Conservation (phyloP, 768 basidiomycete species). For the Rhodotorula taiwanensis region DNA sequence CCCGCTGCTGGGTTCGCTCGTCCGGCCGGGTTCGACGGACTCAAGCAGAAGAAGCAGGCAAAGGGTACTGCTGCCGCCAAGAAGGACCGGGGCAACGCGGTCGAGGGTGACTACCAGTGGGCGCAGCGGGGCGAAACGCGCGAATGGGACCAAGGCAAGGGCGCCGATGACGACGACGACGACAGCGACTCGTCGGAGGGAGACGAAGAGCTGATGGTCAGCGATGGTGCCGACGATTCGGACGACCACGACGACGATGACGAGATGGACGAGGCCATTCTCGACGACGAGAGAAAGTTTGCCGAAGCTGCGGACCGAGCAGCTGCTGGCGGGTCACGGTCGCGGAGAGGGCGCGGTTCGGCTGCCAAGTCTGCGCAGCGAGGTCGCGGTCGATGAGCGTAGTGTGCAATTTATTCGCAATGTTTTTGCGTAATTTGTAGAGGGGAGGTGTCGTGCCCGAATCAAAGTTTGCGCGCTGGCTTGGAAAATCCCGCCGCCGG, state of each 20-base stretch:
- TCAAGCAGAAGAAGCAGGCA: neutral
- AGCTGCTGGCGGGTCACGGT: neutral
- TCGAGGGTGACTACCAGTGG: constrained; percentile 11
- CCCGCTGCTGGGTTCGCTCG: constrained; percentile 4
- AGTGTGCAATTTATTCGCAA: no score
- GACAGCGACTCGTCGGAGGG: constrained; percentile 10
- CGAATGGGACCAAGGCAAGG: constrained; percentile 26
- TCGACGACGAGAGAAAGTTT: neutral
- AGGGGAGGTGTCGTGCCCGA: no score
- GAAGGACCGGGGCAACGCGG: constrained; percentile 1
- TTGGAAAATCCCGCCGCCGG: neutral
- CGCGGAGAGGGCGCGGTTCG: neutral
- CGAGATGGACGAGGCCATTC: neutral
- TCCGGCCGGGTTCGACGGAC: constrained; percentile 27
- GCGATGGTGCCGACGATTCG: neutral
- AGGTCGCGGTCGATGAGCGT: neutral
- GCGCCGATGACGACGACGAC: neutral
- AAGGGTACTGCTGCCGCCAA: neutral
- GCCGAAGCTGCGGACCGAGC: neutral
- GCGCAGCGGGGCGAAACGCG: constrained; percentile 7
- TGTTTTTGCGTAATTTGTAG: no score
- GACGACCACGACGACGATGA: neutral
- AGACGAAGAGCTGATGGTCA: neutral
- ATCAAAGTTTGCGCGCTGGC: neutral
- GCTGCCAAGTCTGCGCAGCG: no score